phyloP scores from a whole-genome alignment of 805 yeast genomes.

The Lachancea kluyveri region DNA sequence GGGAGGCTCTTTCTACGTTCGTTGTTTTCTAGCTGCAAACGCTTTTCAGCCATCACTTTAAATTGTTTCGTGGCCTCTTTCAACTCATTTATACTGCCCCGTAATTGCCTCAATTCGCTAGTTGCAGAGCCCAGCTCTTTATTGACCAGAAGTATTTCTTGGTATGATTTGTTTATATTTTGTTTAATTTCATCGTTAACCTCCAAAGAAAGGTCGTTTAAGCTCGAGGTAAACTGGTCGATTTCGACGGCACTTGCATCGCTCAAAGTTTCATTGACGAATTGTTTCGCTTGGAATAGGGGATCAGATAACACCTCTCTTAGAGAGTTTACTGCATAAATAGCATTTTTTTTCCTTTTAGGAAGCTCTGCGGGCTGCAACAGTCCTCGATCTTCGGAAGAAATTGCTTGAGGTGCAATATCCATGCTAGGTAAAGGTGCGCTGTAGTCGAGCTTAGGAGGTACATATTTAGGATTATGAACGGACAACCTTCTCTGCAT shows the following conservation, averaged over 20 bases:
- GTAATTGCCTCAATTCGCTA: slow-evolving; percentile 53
- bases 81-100: slow-evolving; percentile 54
- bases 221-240: slow-evolving; percentile 56
- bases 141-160: slow-evolving; percentile 52
- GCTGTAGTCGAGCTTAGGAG: slow-evolving; percentile 26
- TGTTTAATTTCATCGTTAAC: slow-evolving; percentile 53
- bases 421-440: slow-evolving; percentile 22
- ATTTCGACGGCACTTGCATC: slow-evolving; percentile 68
- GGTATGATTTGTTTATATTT: slow-evolving; percentile 56
- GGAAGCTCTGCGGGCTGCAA: too few relatives aligned
- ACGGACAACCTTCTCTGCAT: slow-evolving; percentile 42
- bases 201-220: slow-evolving; percentile 41
- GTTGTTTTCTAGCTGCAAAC: slow-evolving; percentile 39
- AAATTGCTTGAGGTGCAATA: slow-evolving; percentile 1
- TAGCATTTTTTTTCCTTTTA: slow-evolving; percentile 9
- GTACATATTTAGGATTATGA: slow-evolving; percentile 28
- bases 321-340: slow-evolving; percentile 19
- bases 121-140: slow-evolving; percentile 59
- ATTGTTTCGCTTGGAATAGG: slow-evolving; percentile 42
- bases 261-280: slow-evolving; percentile 44
- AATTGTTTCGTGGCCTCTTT: slow-evolving; percentile 54
- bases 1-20: slow-evolving; percentile 2
- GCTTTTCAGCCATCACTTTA: slow-evolving; percentile 52
- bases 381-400: slow-evolving; percentile 6
- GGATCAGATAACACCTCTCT: slow-evolving; percentile 33